Percentiles rank a stretch among this genome's conserved stretches.
phyloP scores from a whole-genome alignment of 257 asterid genomes.

The Nicotiana paniculata region DNA sequence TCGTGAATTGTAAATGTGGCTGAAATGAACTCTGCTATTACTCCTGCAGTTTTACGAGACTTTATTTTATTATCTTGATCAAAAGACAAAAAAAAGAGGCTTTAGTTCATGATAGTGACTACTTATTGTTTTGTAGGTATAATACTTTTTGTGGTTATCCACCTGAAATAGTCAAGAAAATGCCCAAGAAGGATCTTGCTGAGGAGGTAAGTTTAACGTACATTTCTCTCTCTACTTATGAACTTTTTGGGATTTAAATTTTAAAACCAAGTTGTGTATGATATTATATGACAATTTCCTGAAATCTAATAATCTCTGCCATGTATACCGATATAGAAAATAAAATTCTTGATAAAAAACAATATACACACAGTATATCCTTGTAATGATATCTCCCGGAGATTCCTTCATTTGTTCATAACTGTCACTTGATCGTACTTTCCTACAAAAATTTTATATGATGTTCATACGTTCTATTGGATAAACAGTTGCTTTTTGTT shows the following conservation, averaged over 20 bases:
- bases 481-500: not conserved
- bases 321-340: too few relatives aligned
- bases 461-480: not conserved
- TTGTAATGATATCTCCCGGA: too few relatives aligned
- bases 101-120: constrained; percentile 12
- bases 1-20: not conserved
- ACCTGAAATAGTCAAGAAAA: constrained; percentile 93
- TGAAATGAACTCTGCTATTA: not conserved
- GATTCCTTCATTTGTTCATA: too few relatives aligned
- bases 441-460: too few relatives aligned
- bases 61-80: not conserved
- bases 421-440: too few relatives aligned
- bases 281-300: too few relatives aligned
- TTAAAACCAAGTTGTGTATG: too few relatives aligned
- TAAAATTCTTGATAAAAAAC: too few relatives aligned
- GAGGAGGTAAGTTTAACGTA: constrained; percentile 62
- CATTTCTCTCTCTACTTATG: not conserved
- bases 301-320: too few relatives aligned
- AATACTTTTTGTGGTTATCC: constrained; percentile 93
- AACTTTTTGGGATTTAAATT: not conserved
- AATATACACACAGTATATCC: too few relatives aligned
- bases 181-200: constrained; percentile 99
- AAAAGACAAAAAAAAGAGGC: not conserved
- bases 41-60: not conserved
- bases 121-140: constrained; percentile 45